phyloP scores from a whole-genome alignment of 1,284 basidiomycete species.

The Ustilago curta region DNA sequence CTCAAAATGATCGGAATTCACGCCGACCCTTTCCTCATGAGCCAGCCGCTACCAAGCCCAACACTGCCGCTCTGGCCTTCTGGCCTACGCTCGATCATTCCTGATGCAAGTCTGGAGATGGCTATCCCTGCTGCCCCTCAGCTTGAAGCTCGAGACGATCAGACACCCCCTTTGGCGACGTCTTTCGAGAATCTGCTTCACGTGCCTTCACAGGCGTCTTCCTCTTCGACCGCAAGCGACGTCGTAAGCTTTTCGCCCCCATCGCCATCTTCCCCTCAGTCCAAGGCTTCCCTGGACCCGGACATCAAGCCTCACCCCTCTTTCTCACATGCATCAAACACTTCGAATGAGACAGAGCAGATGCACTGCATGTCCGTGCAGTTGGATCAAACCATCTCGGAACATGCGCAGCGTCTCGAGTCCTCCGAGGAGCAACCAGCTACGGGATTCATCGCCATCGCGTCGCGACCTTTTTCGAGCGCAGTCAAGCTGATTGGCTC shows the following conservation, averaged over 20 bases:
- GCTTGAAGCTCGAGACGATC: background rate
- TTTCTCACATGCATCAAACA: background rate
- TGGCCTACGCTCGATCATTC: conserved; percentile 1
- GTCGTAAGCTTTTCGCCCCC: background rate
- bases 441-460: conserved; percentile 10
- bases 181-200: conserved; percentile 30
- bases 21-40: conserved; percentile 43
- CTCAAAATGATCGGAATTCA: conserved; percentile 36
- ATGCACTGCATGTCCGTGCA: conserved; percentile 5
- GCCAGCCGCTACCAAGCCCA: conserved; percentile 40
- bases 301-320: background rate
- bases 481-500: conserved; percentile 18
- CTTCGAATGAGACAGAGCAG: background rate
- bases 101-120: background rate
- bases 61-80: conserved; percentile 13
- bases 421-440: background rate
- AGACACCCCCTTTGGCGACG: background rate
- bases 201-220: conserved; percentile 8
- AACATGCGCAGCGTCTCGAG: background rate
- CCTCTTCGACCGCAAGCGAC: conserved; percentile 10
- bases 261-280: background rate
- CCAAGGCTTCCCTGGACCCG: background rate
- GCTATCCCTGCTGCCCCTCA: background rate
- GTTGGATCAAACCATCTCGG: conserved; percentile 17
- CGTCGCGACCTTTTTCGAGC: conserved; percentile 24